Base-by-base conservation (phyloP, 2,329 filamentous ascomycete species). In the Cercospora citrullina region DNA sequence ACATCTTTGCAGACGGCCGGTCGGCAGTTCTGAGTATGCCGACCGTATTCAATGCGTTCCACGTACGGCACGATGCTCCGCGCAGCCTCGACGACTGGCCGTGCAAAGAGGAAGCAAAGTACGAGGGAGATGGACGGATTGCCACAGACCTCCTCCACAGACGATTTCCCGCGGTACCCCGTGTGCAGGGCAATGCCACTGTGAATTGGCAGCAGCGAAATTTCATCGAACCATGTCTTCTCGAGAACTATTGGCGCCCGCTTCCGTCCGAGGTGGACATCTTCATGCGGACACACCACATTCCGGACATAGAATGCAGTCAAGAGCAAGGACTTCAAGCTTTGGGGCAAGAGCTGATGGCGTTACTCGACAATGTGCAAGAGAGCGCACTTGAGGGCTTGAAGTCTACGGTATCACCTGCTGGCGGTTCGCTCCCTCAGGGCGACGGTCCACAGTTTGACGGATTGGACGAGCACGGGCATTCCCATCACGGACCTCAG, bases 81-180 rank as follows among this genome's bases (percentile, higher is more conserved):
- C 14, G 7, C 14, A 2, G 5, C 2, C 75, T 81, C 33, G 77
- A 81, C 0, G 76, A 77, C 1, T 84, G 80, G 80, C 82, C 82
- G 0, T 72, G 73, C 10, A 53, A 72, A 5, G 72, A 77, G 10
- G 82, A 84, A 74, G 75, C 80, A 74, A 81, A 81, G 69, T 84
- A 82, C 78, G 82, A 84, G 69, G 82, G 82, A 0, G 80, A 82
- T 48, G 81, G 82, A 33, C 79, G 82, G 10, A 80, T 82, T 14
- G 79, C 81, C 51, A 83, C 81, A 2, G 81, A 81, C 23, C 74
- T 75, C 4, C 77, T 80, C 58, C 77, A 82, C 53, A 77, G 81
- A 9, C 80, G 82, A 18, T 84, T 79, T 70, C 74, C 80, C 4
- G 79, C 80, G n/a, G 71, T 81, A 10, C 82, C 82, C 33, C 80